Base-by-base conservation (phyloP, 2,329 filamentous ascomycete species). In the Didymella sp. region DNA sequence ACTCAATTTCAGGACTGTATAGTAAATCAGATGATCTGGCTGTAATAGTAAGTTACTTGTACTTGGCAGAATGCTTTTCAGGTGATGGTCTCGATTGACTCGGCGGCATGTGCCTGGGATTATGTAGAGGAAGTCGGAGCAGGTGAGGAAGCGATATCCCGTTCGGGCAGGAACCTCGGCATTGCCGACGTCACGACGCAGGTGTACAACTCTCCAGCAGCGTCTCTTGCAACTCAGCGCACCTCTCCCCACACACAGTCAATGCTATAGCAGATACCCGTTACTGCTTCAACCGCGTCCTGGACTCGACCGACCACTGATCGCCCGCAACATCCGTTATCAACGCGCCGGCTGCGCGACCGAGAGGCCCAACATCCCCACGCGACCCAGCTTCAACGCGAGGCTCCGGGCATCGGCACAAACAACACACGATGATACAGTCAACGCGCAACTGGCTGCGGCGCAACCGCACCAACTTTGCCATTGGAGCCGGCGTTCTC, bases 381-480 rank as follows among this genome's bases (percentile, higher is more conserved):
- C 47, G 53, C 47, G 47, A 57, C 47, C 47, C 43, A 48, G 42
- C 42, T 55, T 49, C 51, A 24, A 30, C 17, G 31, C 28, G 40
- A 40, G 48, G 51, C 51, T 47, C 19, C 12, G 44, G 51, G 51
- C 31, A 48, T 21, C 42, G 42, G 28, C 17, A 27, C 28, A 19
- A 30, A 41, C 42, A 17, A 17, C 7, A 17, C 54, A 56, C 22
- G 6, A 89, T 89, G 87, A 84, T 89, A 77, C 79, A 81, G 72
- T 88, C 91, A 67, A 90, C 91, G 70, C 89, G 91, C 81, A 89
- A 88, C 82, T 99, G 95, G 93, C 83, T 98, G 75, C 88, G 88
- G 79, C 91, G 92, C 79, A 96, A 99, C 81, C 87, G 92, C 76
- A 95, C 90, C 72, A 91, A 89, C 71, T 85, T 99, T 74, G 91